Evolutionary conservation across 768 basidiomycete species (phyloP).

Genomic region (Leccinellum rugosiceps): DNA sequence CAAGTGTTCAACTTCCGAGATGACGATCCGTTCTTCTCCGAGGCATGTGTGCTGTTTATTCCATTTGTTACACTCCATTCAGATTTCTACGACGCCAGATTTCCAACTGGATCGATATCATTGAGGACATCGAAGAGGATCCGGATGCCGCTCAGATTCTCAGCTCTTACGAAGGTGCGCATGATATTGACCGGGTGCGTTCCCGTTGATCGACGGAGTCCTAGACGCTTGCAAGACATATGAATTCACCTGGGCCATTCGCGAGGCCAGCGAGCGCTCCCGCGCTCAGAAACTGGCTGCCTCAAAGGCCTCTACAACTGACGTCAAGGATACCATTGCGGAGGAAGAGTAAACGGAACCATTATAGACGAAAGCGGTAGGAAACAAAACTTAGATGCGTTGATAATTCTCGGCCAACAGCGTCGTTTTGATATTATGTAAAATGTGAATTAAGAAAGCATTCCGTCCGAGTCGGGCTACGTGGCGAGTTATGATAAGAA

Average conservation of each 20-base stretch:
- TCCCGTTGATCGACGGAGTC: slow-evolving; percentile 1
- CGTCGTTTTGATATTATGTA: not conserved
- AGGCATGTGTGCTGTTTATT: slow-evolving; percentile 37
- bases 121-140: slow-evolving; percentile 88
- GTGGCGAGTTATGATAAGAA: slow-evolving; percentile 27
- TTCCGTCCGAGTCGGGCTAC: not conserved
- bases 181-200: not conserved
- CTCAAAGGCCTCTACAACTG: slow-evolving; percentile 28
- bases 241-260: slow-evolving; percentile 92
- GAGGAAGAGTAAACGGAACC: slow-evolving; percentile 24
- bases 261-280: slow-evolving; percentile 69
- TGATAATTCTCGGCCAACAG: not conserved
- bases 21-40: slow-evolving; percentile 94
- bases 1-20: slow-evolving; percentile 68
- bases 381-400: not conserved
- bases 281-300: slow-evolving; percentile 45
- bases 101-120: slow-evolving; percentile 84
- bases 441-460: not conserved
- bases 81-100: slow-evolving; percentile 33
- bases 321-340: slow-evolving; percentile 23
- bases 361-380: not conserved
- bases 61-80: not conserved
- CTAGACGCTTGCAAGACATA: slow-evolving; percentile 85
- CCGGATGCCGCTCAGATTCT: slow-evolving; percentile 78
- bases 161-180: slow-evolving; percentile 77